phyloP scores from a whole-genome alignment of 2,329 filamentous ascomycete species.

The Talaromyces sp. region DNA sequence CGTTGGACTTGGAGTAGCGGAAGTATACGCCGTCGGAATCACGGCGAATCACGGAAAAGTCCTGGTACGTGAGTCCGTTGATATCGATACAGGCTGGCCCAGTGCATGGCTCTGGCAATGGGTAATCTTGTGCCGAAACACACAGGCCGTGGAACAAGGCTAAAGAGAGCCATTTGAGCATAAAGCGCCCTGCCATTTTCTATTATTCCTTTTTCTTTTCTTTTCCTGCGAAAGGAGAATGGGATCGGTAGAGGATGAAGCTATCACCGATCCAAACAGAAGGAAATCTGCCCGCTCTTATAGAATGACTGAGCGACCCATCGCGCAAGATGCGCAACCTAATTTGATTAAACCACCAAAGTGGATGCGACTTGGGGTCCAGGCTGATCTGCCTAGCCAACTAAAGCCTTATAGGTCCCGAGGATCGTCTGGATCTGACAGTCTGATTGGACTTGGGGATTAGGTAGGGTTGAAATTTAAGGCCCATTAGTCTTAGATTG shows the following conservation, averaged over 20 bases:
- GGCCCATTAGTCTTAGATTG: no score
- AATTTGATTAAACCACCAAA: not conserved
- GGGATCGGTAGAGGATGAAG: not conserved
- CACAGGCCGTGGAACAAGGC: not conserved
- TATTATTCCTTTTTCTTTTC: not conserved
- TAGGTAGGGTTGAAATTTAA: no score
- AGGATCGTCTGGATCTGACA: not conserved
- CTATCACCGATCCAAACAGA: not conserved
- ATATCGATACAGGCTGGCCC: not conserved
- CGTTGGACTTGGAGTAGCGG: not conserved
- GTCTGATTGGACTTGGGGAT: no score
- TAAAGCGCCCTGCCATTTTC: not conserved
- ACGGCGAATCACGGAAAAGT: not conserved
- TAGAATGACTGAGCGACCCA: not conserved
- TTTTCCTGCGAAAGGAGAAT: not conserved
- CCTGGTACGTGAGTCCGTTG: not conserved
- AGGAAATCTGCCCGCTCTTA: not conserved
- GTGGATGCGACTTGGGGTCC: not conserved
- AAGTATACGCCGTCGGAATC: not conserved
- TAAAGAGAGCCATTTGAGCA: not conserved
- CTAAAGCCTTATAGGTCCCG: not conserved
- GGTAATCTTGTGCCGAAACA: not conserved
- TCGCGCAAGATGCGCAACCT: not conserved
- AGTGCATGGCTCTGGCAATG: not conserved
- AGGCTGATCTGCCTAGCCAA: not conserved